Conservation (phyloP, 345 rosid species). For the Lepidium didymum region DNA sequence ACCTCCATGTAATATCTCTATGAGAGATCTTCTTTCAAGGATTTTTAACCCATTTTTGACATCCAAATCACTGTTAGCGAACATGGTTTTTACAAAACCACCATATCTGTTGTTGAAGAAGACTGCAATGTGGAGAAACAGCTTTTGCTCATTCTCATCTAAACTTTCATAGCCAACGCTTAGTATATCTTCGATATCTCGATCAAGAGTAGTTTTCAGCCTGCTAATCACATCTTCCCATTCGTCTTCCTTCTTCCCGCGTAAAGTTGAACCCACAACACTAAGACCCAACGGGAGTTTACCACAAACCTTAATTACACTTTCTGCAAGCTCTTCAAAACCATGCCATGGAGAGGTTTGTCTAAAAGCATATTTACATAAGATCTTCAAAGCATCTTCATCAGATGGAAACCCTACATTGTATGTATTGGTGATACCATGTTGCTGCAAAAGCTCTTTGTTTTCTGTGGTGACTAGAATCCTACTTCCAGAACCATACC, state of each 20-base stretch:
- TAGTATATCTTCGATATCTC: not conserved
- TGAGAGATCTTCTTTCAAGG: slow-evolving; percentile 12
- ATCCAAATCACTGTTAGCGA: not conserved
- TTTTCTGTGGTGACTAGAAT: not conserved
- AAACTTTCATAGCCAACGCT: slow-evolving; percentile 26
- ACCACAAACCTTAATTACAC: not conserved
- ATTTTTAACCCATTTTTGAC: not conserved
- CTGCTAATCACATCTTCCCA: not conserved
- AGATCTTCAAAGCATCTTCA: not conserved
- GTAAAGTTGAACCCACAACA: slow-evolving; percentile 1
- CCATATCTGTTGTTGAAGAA: slow-evolving; percentile 14
- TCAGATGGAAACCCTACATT: not conserved
- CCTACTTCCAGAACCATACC: slow-evolving; percentile 3
- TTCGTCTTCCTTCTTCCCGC: not conserved
- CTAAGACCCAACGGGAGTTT: not conserved
- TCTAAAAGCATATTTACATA: not conserved
- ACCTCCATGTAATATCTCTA: not conserved
- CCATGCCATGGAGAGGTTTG: not conserved
- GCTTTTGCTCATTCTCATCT: not conserved
- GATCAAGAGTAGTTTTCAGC: not conserved
- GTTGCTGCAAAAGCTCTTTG: not conserved
- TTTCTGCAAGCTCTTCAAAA: not conserved
- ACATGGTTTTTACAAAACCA: not conserved
- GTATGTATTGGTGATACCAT: not conserved
- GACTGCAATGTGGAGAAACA: slow-evolving; percentile 31